Evolutionary conservation across 2,329 filamentous ascomycete species (phyloP), one percentile per base, ranked within the genome.

Genomic region (Sporothrix mexicana): DNA sequence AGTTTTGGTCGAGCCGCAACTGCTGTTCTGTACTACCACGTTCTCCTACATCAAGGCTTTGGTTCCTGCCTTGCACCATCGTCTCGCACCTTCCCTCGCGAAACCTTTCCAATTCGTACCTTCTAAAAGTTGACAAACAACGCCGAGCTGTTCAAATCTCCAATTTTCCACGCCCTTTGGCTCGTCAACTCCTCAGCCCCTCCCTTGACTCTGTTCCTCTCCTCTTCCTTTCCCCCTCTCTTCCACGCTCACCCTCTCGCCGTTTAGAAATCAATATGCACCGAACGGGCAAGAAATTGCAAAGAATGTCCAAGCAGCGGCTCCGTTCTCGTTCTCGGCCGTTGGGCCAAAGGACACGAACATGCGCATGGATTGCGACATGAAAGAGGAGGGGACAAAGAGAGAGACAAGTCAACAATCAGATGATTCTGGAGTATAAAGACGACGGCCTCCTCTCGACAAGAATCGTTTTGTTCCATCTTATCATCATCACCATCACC

Each of bases 1-100:
- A 74, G 45, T 15, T 75, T 74, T 75, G 69, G 47, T 74, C 72
- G 72, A 74, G 53, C 12, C 36, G 62, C 41, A 51, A 41, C 17
- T 47, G 15, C 47, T 51, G 12, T n/a, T n/a, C 6, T 51, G 13
- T 36, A 36, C 30, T 7, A 36, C 30, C 3, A 36, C 30, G 30
- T 36, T 36, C 30, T 36, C 30, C 30, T n/a, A 51, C 47, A 51
- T 53, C 51, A 17, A 8, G 20, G 51, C 51, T 53, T 5, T 10
- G 20, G 23, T 23, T 23, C 53, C 13, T 45, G 41, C 20, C 59
- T 62, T 25, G 45, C 55, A 20, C 6, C 59, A 62, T 62, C 23
- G 59, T 67, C 20, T 67, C 62, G 51, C 36, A 47, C 47, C 36
- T 45, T 45, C 59, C 59, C 17, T 30, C 51, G 30, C 47, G 17